Percentiles rank a stretch among this genome's conserved stretches.
phyloP scores from a whole-genome alignment of 305 asterid species.

The Solanum hybrid region DNA sequence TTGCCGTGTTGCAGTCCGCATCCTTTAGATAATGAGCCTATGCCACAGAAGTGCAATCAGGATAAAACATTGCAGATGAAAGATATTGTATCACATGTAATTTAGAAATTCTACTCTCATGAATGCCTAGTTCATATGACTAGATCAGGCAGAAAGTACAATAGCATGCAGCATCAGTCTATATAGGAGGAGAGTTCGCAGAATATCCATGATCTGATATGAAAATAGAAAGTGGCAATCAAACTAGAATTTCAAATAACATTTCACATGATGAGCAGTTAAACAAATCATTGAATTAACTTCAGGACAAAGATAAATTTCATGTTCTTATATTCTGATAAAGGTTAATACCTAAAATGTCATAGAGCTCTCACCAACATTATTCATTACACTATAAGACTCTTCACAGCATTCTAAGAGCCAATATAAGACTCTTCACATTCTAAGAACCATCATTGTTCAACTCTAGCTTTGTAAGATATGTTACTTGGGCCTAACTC shows the following conservation, averaged over 20 bases:
- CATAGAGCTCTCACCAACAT: background rate
- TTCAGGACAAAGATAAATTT: background rate
- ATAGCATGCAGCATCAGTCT: background rate
- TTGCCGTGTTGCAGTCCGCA: conserved; percentile 54
- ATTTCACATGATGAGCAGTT: background rate
- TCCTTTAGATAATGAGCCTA: conserved; percentile 66
- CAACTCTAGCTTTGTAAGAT: background rate
- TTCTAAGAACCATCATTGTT: background rate
- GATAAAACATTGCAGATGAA: background rate
- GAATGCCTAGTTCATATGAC: no score
- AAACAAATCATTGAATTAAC: background rate
- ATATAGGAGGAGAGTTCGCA: background rate
- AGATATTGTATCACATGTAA: background rate
- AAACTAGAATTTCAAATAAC: background rate
- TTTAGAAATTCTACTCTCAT: background rate
- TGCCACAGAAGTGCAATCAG: conserved; percentile 5
- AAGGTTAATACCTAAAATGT: background rate
- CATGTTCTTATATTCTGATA: background rate
- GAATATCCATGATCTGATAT: background rate
- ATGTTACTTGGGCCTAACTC: background rate
- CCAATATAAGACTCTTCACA: background rate
- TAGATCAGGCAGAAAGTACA: no score
- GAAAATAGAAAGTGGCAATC: background rate
- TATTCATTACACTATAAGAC: background rate
- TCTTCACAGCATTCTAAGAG: background rate